Conservation (phyloP, 164 flowering plant genomes). For the Vitis vinifera region ASM3070453v1 NC_081811.1:767001-767500, state of each 20-base stretch:
- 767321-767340: conserved; percentile 12
- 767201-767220: background rate
- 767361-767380: conserved; percentile 22
- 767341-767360: conserved; percentile 21
- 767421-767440: conserved; percentile 17
- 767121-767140: too few species aligned
- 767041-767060: too few species aligned
- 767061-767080: too few species aligned
- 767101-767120: too few species aligned
- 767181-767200: too few species aligned
- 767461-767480: conserved; percentile 15
- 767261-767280: background rate
- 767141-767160: too few species aligned
- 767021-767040: too few species aligned
- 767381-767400: conserved; percentile 29
- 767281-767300: background rate
- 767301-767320: background rate
- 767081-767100: too few species aligned
- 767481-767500: conserved; percentile 8
- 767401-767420: background rate
- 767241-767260: background rate
- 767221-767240: background rate
- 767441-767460: conserved; percentile 34
- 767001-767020: too few species aligned
- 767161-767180: too few species aligned